Evolutionary conservation across 495 filamentous ascomycete species (phyloP), one percentile per base, ranked within the genome.

Genomic region (Aspergillus homomorphus): DNA sequence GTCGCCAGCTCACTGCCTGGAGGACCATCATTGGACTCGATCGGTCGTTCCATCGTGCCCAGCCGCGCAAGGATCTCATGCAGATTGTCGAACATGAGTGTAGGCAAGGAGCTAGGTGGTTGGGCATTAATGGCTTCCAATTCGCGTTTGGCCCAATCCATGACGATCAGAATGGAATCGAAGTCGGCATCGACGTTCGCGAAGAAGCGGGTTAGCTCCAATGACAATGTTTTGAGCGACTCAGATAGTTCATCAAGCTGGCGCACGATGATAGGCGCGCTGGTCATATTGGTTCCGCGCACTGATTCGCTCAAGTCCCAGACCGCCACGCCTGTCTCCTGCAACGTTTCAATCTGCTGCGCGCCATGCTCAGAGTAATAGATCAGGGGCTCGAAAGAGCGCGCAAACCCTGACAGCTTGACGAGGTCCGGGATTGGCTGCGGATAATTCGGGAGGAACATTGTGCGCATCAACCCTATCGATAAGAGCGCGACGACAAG

Each of bases 131-230:
- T 67, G 0, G 73, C 75, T 51, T 77, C 74, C 10, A 96, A 82
- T 72, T 96, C 90, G 50, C 90, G 86, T 65, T 87, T 86, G 30
- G 90, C 89, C 92, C 92, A 96, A 69, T 95, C 90, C 91, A 96
- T 96, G 15, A 92, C 89, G 44, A 93, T 87, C 24, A 96, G 78
- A 57, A 96, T 94, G 54, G 87, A 86, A 68, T 96, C 92, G 60
- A 96, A 88, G 63, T 96, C 92, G 14, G 90, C 89, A 68, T 96
- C 89, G 15, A 96, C 90, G 57, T 90, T 90, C 33, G 91, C 87
- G 65, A 96, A 96, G 73, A 96, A 96, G 61, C 84, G 84, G 7
- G 89, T 93, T 21, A 96, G 75, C 64, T 95, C 91, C 12, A 90
- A 78, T 2, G 89, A 87, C 1, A 96, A 78, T 1, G 82, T 86